A percentile compares a stretch with the other conserved stretches of the same genome.
phyloP scores from a whole-genome alignment of 2,329 filamentous ascomycete species.

The Plectosphaerella sp. region DNA sequence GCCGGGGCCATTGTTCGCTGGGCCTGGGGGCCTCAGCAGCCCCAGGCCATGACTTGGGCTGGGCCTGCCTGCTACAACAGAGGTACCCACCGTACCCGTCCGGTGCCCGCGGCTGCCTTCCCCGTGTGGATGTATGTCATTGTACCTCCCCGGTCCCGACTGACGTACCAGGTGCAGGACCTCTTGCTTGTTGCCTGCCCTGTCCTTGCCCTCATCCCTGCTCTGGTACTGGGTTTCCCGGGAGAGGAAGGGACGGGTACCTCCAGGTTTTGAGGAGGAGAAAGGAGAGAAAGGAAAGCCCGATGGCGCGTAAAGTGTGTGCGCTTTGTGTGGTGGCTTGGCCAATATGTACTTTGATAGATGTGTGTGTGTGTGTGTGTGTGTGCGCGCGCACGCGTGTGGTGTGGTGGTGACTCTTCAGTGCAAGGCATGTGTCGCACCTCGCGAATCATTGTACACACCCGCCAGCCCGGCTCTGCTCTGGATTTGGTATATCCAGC shows the following conservation, averaged over 20 bases:
- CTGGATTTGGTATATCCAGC: slow-evolving; percentile 4
- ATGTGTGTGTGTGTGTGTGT: slow-evolving; percentile 1
- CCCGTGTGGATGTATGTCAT: neutral
- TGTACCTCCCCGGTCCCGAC: neutral
- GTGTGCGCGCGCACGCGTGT: neutral
- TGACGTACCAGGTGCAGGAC: neutral
- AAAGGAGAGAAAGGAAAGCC: too few species aligned
- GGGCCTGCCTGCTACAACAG: neutral
- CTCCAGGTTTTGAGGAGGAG: too few species aligned
- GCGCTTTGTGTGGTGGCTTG: neutral
- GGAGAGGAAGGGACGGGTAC: too few species aligned
- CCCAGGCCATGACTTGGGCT: neutral
- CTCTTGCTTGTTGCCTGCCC: slow-evolving; percentile 9
- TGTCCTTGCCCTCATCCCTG: slow-evolving; percentile 13
- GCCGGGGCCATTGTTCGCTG: neutral
- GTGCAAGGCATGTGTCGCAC: neutral
- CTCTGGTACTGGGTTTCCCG: neutral
- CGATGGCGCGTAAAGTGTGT: too few species aligned
- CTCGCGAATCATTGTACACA: slow-evolving; percentile 1
- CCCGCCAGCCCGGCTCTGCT: slow-evolving; percentile 6
- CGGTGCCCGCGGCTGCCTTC: neutral
- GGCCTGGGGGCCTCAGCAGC: neutral
- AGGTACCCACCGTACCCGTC: neutral
- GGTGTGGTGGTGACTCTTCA: neutral
- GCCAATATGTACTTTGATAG: neutral